Evolutionary conservation across 2,329 filamentous ascomycete genomes (phyloP).

Genomic region (Aureobasidium uvarum): DNA sequence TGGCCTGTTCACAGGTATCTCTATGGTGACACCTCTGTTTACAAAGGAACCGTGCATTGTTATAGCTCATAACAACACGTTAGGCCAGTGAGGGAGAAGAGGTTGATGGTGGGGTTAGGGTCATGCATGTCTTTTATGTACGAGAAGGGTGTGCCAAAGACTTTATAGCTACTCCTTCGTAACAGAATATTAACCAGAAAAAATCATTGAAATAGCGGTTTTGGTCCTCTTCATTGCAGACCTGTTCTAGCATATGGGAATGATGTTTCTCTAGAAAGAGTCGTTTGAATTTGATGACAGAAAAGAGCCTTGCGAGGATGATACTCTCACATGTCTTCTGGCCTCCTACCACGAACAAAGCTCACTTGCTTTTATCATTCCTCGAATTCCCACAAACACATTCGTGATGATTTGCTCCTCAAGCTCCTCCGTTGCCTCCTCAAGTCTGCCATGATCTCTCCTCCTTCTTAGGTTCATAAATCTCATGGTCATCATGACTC

Average conservation of each 20-base stretch:
- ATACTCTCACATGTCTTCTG: no score
- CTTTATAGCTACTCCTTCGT: no score
- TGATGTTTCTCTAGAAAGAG: no score
- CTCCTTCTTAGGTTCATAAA: not conserved
- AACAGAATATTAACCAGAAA: no score
- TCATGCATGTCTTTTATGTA: not conserved
- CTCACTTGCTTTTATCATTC: no score
- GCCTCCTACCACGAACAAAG: no score
- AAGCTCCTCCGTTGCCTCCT: not conserved
- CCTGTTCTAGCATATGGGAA: no score
- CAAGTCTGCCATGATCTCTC: not conserved
- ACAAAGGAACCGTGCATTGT: not conserved
- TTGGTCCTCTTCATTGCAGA: no score
- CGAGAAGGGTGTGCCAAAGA: not conserved
- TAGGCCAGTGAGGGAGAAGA: not conserved
- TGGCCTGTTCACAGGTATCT: not conserved
- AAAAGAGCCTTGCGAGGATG: no score
- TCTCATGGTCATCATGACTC: constrained; percentile 17
- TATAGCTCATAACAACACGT: not conserved
- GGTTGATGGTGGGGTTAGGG: not conserved
- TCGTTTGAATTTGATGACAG: no score
- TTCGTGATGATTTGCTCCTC: not conserved
- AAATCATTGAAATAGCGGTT: no score
- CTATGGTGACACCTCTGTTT: not conserved
- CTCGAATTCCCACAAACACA: no score